Percentiles rank a stretch among this genome's conserved stretches.
Conservation (phyloP, 228 moss, liverwort and hornwort genomes). For the Sphagnum fallax region DNA sequence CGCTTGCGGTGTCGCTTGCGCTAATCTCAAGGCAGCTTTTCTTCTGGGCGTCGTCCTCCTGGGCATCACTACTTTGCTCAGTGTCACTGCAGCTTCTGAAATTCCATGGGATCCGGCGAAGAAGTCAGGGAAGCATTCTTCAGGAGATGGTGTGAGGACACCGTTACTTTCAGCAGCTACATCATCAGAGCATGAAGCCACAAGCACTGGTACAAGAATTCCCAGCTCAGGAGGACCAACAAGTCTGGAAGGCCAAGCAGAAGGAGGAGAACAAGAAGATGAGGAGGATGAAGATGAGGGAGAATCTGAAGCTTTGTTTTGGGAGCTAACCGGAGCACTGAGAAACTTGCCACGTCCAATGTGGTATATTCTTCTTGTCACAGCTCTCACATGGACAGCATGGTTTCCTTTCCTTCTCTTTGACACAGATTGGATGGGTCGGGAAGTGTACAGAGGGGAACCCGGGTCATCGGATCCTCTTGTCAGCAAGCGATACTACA, state of each 20-base stretch:
- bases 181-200: conserved; percentile 6
- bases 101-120: conserved; percentile 48
- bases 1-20: conserved; percentile 61
- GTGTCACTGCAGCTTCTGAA: conserved; percentile 61
- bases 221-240: too few species aligned
- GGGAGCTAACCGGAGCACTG: conserved; percentile 66
- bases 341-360: conserved; percentile 67
- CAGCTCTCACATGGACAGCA: conserved; percentile 66
- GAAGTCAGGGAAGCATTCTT: conserved; percentile 1
- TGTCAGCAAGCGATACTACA: conserved; percentile 33
- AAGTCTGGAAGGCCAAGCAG: too few species aligned
- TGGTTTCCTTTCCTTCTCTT: conserved; percentile 85
- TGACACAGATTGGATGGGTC: conserved; percentile 95
- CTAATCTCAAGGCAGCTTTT: conserved; percentile 86
- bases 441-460: conserved; percentile 75
- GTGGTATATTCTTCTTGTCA: conserved; percentile 81
- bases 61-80: conserved; percentile 44
- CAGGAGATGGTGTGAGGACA: conserved; percentile 14
- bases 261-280: conserved; percentile 37
- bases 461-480: conserved; percentile 14
- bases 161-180: conserved; percentile 44
- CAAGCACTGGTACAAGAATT: conserved; percentile 7
- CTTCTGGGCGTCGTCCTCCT: conserved; percentile 61
- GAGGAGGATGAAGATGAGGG: conserved; percentile 68
- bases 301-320: conserved; percentile 68